Evolutionary conservation across 2,329 filamentous ascomycete species (phyloP).

Genomic region (Coniochaeta sp.): DNA sequence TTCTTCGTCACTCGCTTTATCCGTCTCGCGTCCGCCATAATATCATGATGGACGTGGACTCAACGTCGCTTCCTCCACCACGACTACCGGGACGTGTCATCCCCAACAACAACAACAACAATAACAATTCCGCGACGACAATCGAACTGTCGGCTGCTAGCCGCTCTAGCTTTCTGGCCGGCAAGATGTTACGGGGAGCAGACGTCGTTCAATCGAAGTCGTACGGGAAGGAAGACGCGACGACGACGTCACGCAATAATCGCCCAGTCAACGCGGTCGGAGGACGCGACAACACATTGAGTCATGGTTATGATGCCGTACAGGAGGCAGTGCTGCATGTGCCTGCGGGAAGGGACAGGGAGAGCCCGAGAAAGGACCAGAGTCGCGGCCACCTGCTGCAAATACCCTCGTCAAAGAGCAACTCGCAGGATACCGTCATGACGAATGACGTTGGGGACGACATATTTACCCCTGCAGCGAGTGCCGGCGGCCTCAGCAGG

Average conservation of each 20-base stretch:
- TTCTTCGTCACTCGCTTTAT: background rate
- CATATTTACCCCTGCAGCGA: slow-evolving; percentile 35
- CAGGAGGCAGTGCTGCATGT: slow-evolving; percentile 1
- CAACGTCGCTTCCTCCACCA: slow-evolving; percentile 12
- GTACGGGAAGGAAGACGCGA: slow-evolving; percentile 10
- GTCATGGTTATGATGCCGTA: slow-evolving; percentile 6
- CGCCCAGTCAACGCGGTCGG: slow-evolving; percentile 3
- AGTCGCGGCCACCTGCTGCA: slow-evolving; percentile 2
- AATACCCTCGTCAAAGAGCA: slow-evolving; percentile 26
- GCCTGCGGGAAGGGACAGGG: background rate
- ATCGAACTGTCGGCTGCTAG: slow-evolving; percentile 4
- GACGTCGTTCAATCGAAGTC: slow-evolving; percentile 10
- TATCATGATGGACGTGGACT: slow-evolving; percentile 15
- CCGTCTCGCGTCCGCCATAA: background rate
- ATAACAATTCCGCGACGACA: slow-evolving; percentile 7
- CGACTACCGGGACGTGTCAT: slow-evolving; percentile 12
- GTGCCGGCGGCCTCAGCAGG: slow-evolving; percentile 32
- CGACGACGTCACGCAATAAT: slow-evolving; percentile 7
- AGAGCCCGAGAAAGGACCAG: background rate
- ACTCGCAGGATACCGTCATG: slow-evolving; percentile 35
- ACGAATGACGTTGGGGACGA: slow-evolving; percentile 31
- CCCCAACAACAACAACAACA: slow-evolving; percentile 12
- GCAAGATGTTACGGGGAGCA: slow-evolving; percentile 14
- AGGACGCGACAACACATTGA: slow-evolving; percentile 7
- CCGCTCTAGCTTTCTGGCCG: slow-evolving; percentile 6